Base-by-base conservation (phyloP, 2,329 filamentous ascomycete species). In the Fusarium citri region DNA sequence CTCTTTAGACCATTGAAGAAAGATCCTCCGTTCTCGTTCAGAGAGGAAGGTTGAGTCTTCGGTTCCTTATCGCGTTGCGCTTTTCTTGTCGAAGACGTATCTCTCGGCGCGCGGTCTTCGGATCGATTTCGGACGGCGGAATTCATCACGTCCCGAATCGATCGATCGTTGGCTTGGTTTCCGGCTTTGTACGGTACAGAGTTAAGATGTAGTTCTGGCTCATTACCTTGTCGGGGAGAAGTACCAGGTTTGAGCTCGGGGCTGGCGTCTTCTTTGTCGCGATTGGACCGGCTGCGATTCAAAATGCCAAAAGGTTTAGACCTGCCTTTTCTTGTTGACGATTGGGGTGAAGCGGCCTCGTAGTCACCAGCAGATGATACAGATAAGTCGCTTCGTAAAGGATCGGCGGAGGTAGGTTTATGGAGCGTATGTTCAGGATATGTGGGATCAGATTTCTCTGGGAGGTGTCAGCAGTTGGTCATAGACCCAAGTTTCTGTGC, bases 41-140 rank as follows among this genome's bases (percentile, higher is more conserved):
- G 82, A 1, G 88, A 87, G 2, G 87, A 85, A 28, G 82, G 84
- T 72, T 84, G 87, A 69, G 78, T 82, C 76, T 80, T 85, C 57
- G 79, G 78, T 79, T 87, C 81, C 75, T 80, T 85, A 56, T 86
- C 86, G 51, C 80, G 81, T 48, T 81, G 80, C 23, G 74, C 76
- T 41, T 84, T 83, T 74, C 81, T 83, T 65, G 80, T 80, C 26
- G 74, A 72, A 16, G 80, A 78, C 15, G 77, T 76, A 47, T 88
- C 85, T 63, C 85, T 74, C 18, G 80, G 76, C 20, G 83, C 79
- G 72, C 92, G 88, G 77, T 97, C 93, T 66, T 89, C 89, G 6
- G 92, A 94, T 72, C 91, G 89, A 72, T 92, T 93, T 66, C 92
- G 87, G 58, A 85, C 79, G 25, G 85, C 84, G 30, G 91, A 88